A percentile compares a stretch with the other conserved stretches of the same genome.
These are phyloP conservation scores for Arctostaphylos glauca DNA, from an alignment of 148 eudicot species.

Conservation along the genomic window DNA sequence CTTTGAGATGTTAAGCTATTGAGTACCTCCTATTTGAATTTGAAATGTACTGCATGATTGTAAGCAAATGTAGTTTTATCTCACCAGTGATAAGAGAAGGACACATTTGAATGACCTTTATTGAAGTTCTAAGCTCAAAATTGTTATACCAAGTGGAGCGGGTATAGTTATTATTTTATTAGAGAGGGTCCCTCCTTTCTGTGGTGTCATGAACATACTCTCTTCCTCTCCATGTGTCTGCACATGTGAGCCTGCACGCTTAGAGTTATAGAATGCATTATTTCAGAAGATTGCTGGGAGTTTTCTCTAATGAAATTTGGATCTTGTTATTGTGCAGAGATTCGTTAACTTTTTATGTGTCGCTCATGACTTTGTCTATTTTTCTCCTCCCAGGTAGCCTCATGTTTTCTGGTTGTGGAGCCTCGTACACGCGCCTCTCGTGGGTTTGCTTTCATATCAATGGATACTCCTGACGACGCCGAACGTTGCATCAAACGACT, in stretches of 20 bases:
- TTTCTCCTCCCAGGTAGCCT: constrained; percentile 44
- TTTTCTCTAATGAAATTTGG: neutral
- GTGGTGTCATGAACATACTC: neutral
- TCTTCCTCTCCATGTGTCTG: neutral
- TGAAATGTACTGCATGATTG: neutral
- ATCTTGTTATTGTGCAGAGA: neutral
- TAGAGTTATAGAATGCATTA: neutral
- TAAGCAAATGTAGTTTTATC: neutral
- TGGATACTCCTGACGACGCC: constrained; percentile 78
- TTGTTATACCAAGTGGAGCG: neutral
- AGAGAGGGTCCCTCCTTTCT: neutral
- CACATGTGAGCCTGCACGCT: neutral
- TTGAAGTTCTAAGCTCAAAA: neutral
- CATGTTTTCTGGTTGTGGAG: constrained; percentile 81
- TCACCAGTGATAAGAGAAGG: neutral
- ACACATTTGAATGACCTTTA: neutral
- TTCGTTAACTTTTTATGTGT: neutral
- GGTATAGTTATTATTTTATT: neutral
- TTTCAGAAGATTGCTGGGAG: neutral
- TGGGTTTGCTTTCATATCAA: constrained; percentile 88
- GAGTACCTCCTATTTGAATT: neutral
- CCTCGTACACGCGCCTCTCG: constrained; percentile 89
- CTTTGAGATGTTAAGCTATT: neutral
- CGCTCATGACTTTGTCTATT: neutral
- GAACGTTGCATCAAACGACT: constrained; percentile 79